These are phyloP conservation scores for Candida taoyuanica DNA, from an alignment of 805 yeast species.

Conservation along the genomic window DNA sequence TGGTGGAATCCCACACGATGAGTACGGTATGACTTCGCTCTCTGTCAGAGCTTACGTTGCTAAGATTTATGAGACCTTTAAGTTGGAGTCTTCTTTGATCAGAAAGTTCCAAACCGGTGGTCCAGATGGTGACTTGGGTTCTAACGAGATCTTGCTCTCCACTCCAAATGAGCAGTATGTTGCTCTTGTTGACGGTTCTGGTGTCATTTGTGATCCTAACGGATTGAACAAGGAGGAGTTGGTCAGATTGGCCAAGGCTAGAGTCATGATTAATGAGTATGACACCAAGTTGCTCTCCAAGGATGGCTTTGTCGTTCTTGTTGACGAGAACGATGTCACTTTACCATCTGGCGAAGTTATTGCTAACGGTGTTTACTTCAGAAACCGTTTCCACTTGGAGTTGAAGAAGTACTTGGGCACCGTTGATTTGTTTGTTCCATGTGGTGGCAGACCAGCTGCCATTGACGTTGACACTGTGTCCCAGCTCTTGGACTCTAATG, in stretches of 20 bases:
- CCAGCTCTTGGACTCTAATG: slow-evolving; percentile 64
- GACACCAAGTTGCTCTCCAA: slow-evolving; percentile 62
- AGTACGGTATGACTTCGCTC: slow-evolving; percentile 94
- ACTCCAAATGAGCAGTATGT: slow-evolving; percentile 72
- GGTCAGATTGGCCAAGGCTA: slow-evolving; percentile 66
- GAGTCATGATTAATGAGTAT: slow-evolving; percentile 69
- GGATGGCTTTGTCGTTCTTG: slow-evolving; percentile 76
- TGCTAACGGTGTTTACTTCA: slow-evolving; percentile 80
- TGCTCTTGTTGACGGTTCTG: slow-evolving; percentile 92
- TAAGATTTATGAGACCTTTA: slow-evolving; percentile 76
- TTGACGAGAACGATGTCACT: slow-evolving; percentile 75
- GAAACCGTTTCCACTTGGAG: slow-evolving; percentile 85
- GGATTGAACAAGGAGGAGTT: slow-evolving; percentile 84
- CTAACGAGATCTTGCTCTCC: slow-evolving; percentile 88
- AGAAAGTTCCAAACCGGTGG: slow-evolving; percentile 96
- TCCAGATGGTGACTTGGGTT: slow-evolving; percentile 97
- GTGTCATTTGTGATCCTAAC: slow-evolving; percentile 87
- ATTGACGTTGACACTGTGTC: slow-evolving; percentile 81
- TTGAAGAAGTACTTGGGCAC: slow-evolving; percentile 58
- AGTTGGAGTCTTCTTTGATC: slow-evolving; percentile 52
- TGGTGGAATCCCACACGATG: slow-evolving; percentile 99
- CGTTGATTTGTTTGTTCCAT: slow-evolving; percentile 88
- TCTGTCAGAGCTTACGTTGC: slow-evolving; percentile 91
- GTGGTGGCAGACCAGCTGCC: slow-evolving; percentile 99
- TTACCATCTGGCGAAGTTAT: slow-evolving; percentile 72